Evolutionary conservation across 2,329 filamentous ascomycete genomes (phyloP).

Genomic region (Scedosporium minutisporum): DNA sequence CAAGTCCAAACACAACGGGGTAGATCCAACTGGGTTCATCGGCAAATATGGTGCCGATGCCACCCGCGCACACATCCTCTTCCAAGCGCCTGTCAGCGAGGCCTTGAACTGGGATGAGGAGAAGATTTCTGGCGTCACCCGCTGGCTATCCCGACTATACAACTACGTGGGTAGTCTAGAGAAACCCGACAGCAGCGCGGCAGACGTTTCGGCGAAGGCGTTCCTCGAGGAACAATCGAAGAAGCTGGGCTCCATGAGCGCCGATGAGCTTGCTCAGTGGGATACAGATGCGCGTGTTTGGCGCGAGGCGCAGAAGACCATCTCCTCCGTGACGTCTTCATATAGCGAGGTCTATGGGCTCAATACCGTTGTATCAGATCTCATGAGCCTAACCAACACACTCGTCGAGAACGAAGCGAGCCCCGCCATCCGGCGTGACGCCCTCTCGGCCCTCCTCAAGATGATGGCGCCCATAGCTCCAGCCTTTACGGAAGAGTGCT

Average conservation of each 20-base stretch:
- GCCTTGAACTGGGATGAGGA: conserved; percentile 80
- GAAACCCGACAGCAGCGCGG: not conserved
- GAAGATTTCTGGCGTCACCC: conserved; percentile 71
- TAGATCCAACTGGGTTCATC: conserved; percentile 68
- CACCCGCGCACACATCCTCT: conserved; percentile 77
- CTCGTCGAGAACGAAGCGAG: conserved; percentile 38
- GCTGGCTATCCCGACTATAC: conserved; percentile 66
- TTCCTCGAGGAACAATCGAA: conserved; percentile 27
- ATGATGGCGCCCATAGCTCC: conserved; percentile 75
- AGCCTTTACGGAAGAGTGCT: conserved; percentile 73
- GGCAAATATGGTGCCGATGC: conserved; percentile 71
- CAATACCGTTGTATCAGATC: conserved; percentile 74
- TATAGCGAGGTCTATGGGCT: conserved; percentile 65
- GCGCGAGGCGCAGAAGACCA: conserved; percentile 57
- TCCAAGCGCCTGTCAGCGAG: conserved; percentile 76
- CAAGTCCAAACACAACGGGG: conserved; percentile 88
- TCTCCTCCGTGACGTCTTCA: conserved; percentile 56
- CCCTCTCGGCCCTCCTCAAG: conserved; percentile 49
- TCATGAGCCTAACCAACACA: conserved; percentile 72
- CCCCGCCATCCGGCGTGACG: conserved; percentile 34
- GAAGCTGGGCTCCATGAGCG: conserved; percentile 20
- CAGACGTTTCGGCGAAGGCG: conserved; percentile 14
- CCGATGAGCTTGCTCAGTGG: conserved; percentile 26
- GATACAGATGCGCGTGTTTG: conserved; percentile 45
- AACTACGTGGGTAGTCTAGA: conserved; percentile 36